phyloP scores from a whole-genome alignment of 768 basidiomycete genomes.

The Amanita pseudoporphyria region DNA sequence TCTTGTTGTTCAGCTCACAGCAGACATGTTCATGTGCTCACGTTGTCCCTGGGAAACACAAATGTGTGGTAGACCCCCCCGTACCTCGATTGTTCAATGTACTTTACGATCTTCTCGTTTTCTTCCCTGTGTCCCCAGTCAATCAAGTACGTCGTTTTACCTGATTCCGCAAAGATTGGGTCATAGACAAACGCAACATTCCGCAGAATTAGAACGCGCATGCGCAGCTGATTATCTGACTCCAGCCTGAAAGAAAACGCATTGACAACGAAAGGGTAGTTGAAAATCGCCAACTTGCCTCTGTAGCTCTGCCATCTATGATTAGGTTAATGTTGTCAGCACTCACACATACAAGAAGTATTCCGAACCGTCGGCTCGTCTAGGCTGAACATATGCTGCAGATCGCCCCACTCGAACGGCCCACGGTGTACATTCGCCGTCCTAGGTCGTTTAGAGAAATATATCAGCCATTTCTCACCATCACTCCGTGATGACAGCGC shows the following conservation, averaged over 20 bases:
- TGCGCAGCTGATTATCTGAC: conserved; percentile 27
- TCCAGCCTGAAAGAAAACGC: conserved; percentile 19
- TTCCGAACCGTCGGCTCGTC: conserved; percentile 32
- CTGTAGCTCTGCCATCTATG: conserved; percentile 16
- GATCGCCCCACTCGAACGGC: conserved; percentile 13
- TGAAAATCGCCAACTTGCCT: conserved; percentile 12
- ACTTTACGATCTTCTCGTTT: conserved; percentile 23
- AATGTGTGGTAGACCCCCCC: conserved; percentile 38
- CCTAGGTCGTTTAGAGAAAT: not conserved
- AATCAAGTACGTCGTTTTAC: conserved; percentile 33
- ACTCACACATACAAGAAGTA: not conserved
- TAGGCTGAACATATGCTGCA: conserved; percentile 20
- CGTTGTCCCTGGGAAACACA: conserved; percentile 35
- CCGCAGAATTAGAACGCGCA: conserved; percentile 29
- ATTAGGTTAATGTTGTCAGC: not conserved
- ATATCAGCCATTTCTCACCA: not conserved
- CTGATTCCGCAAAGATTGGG: conserved; percentile 44
- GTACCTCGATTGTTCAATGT: conserved; percentile 20
- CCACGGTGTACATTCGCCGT: conserved; percentile 7
- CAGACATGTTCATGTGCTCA: conserved; percentile 12
- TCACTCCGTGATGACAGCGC: conserved; percentile 2
- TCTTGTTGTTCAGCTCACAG: conserved; percentile 2
- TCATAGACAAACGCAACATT: conserved; percentile 43
- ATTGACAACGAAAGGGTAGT: not conserved
- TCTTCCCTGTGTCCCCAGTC: conserved; percentile 37